Percentiles rank a stretch among this genome's conserved stretches.
Evolutionary conservation across 768 basidiomycete species (phyloP).

Genomic region (Tulasnella sp.): DNA sequence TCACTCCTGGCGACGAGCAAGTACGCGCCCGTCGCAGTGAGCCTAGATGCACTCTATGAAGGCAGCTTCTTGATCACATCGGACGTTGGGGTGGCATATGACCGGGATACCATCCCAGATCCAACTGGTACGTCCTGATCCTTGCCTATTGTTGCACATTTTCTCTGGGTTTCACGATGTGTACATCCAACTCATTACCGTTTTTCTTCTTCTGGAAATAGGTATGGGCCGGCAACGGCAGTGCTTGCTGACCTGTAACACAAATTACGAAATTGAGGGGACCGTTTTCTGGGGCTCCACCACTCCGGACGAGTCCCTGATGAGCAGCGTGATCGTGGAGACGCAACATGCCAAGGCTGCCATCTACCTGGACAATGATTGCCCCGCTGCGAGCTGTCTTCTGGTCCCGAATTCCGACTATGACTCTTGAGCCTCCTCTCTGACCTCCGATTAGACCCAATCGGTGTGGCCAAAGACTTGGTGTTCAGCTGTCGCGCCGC

Average conservation of each 20-base stretch:
- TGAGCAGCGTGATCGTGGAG: background rate
- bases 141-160: background rate
- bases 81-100: background rate
- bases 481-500: too few species aligned
- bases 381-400: constrained; percentile 3
- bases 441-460: too few species aligned
- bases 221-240: background rate
- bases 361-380: constrained; percentile 8
- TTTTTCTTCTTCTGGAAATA: too few species aligned
- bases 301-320: background rate
- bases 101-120: background rate
- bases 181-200: too few species aligned
- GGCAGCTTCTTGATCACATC: constrained; percentile 3
- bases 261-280: constrained; percentile 1
- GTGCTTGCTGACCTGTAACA: background rate
- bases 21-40: constrained; percentile 9
- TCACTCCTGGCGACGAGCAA: background rate
- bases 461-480: too few species aligned
- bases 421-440: too few species aligned
- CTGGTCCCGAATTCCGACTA: too few species aligned
- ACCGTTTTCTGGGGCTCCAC: background rate
- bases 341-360: constrained; percentile 10
- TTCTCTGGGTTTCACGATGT: too few species aligned
- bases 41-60: constrained; percentile 4
- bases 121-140: background rate